Conservation (phyloP, 177 flowering plant genomes). For the Vitis hybrid region DNA sequence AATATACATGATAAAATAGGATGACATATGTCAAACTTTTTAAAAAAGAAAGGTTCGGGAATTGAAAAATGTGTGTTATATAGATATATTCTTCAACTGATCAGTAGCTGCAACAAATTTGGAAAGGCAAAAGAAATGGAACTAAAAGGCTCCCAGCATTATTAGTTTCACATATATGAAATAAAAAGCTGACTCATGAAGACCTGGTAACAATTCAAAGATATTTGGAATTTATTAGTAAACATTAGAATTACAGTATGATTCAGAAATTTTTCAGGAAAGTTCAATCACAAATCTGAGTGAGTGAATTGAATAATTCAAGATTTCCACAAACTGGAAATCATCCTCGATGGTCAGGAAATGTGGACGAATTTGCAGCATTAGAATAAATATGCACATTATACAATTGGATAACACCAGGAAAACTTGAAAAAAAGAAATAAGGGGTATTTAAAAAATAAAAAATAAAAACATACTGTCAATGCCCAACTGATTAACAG, state of each 20-base stretch:
- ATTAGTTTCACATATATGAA: neutral
- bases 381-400: too few relatives aligned
- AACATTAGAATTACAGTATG: neutral
- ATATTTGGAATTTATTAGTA: neutral
- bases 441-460: neutral
- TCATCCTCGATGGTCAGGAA: neutral
- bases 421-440: too few relatives aligned
- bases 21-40: too few relatives aligned
- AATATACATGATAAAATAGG: too few relatives aligned
- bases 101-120: too few relatives aligned
- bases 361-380: neutral
- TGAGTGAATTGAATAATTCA: neutral
- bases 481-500: slow-evolving; percentile 58
- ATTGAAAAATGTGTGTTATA: too few relatives aligned
- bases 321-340: neutral
- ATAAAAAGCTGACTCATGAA: neutral
- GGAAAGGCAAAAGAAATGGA: too few relatives aligned
- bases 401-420: too few relatives aligned
- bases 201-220: too few relatives aligned
- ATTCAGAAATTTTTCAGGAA: neutral
- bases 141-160: too few relatives aligned
- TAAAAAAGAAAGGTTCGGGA: too few relatives aligned
- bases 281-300: neutral
- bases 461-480: slow-evolving; percentile 46
- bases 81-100: too few relatives aligned